phyloP scores from a whole-genome alignment of 2,329 filamentous ascomycete genomes.

The Aspergillus pseudotamarii region DNA sequence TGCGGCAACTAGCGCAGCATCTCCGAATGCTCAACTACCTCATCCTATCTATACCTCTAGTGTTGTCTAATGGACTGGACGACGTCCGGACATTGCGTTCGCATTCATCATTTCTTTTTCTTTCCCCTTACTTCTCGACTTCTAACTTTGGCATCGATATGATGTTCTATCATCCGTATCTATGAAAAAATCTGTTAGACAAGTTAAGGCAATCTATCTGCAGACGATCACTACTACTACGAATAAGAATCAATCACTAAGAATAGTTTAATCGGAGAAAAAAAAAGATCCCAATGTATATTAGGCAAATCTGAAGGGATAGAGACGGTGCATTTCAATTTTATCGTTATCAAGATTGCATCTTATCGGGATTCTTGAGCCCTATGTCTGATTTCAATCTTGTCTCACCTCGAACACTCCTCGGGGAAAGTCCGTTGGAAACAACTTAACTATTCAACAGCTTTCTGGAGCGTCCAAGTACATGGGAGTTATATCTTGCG shows the following conservation, averaged over 20 bases:
- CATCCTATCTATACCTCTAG: neutral
- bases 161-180: neutral
- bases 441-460: neutral
- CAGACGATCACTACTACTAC: neutral
- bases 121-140: neutral
- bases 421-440: neutral
- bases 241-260: neutral
- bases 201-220: neutral
- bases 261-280: neutral
- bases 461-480: neutral
- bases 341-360: neutral
- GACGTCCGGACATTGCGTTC: neutral
- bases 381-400: neutral
- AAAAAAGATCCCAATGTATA: neutral
- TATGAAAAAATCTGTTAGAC: neutral
- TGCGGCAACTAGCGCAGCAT: constrained; percentile 34
- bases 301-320: no score
- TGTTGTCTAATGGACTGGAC: neutral
- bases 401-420: neutral
- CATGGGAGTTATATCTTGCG: neutral
- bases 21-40: constrained; percentile 16
- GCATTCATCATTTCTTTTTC: neutral
- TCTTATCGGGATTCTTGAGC: neutral
- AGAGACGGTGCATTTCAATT: neutral
- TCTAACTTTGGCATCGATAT: no score